Evolutionary conservation across 2,329 filamentous ascomycete genomes (phyloP), one percentile per base, ranked within the genome.

Genomic region (Xylariaceae sp.): DNA sequence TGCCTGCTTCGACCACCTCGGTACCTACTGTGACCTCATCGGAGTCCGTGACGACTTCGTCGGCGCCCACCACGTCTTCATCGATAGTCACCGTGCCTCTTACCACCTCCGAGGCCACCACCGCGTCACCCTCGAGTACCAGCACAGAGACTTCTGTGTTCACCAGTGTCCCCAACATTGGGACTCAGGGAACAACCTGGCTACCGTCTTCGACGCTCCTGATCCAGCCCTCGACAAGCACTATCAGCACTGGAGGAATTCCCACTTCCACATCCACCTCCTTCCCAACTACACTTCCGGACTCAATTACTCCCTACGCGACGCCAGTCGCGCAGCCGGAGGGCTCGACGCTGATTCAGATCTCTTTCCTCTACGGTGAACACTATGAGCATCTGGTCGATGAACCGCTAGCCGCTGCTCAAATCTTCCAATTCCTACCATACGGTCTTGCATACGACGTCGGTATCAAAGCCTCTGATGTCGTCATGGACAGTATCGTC

Each of bases 381-480:
- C 90, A 93, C 63, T 98, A 92, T 58, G 64, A 73, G 7, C 94
- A 93, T 53, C 83, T 96, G 18, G 79, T 82, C 9, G 67, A 65
- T 15, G 77, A 82, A 42, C 68, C 77, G 11, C 70, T 80, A 43
- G 83, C 88, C 13, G 83, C 86, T 5, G 77, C 77, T 24, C 90
- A 96, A 60, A 85, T 98, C 51, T 94, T 95, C 65, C 63, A 75
- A 33, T 83, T 76, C 44, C 66, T 95, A 4, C 88, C 88, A 0
- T 49, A 67, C 33, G 86, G 84, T 44, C 68, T 94, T 31, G 65
- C 73, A 2, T 73, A 80, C 43, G 82, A 75, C 27, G 59, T 57
- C 31, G 79, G 75, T 29, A 64, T 94, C 29, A 50, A 59, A 3
- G 42, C 60, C 10, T 51, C 67, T 13, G 65, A 82, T 35, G 66